Base-by-base conservation (phyloP, 352 stramenopile genomes). In the Phytophthora pinifolia region DNA sequence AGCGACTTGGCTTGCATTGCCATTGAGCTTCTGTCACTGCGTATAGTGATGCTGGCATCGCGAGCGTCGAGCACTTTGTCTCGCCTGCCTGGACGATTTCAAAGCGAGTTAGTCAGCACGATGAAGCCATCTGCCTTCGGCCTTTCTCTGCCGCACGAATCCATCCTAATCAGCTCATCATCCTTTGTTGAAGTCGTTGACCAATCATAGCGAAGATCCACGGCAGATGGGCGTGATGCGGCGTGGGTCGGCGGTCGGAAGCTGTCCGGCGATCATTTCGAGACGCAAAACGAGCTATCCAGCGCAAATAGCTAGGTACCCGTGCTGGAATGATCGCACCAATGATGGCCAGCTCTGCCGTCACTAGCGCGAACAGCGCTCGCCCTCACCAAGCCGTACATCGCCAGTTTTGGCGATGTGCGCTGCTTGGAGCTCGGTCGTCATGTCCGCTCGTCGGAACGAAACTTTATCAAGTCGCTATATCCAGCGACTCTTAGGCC, bases 111-210 rank as follows among this genome's bases (percentile, higher is more conserved):
- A 20, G 25, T 47, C 41, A 47, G 41, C 25, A 27, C 39, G 51
- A 20, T 49, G 54, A 6, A 60, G 53, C 53, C 43, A 61, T 13
- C 36, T 55, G 14, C 22, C 0, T 2, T 12, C 20, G 31, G 2
- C 18, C 34, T 22, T 18, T 13, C 45, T 62, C 54, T 56, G 38
- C 46, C 54, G 22, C 45, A 6, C 9, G 22, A 20, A 58, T 22
- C 35, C 54, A 55, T 61, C 44, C 18, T 27, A 45, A 50, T 62
- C 54, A 56, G 45, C 36, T 56, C 54, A 62, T 62, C 45, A 4
- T 20, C 29, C 25, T 3, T 33, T 15, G 5, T 63, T 63, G 55
- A 63, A 63, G 55, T 53, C 39, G 14, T 9, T 8, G 4, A n/a
- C 55, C 55, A 63, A 63, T 63, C 47, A 58, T 15, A 54, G 6